Conservation (phyloP, 768 basidiomycete species). For the Suillus decipiens region DNA sequence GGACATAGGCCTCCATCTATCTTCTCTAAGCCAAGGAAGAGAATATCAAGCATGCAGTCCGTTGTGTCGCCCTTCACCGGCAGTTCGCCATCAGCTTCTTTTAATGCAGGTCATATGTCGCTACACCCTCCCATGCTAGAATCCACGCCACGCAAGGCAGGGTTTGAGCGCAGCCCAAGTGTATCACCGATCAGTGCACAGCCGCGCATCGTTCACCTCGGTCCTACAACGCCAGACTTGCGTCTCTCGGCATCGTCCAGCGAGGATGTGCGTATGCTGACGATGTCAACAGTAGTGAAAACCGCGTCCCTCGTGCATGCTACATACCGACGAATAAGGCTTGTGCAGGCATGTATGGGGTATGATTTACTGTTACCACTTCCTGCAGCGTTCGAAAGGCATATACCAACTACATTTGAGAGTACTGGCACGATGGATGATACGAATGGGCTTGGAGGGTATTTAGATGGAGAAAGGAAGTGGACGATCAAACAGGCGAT, state of each 20-base stretch:
- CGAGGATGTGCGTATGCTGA: slow-evolving; percentile 5
- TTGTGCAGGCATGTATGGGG: slow-evolving; percentile 64
- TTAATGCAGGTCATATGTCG: background rate
- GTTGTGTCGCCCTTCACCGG: slow-evolving; percentile 45
- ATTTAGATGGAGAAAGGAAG: slow-evolving; percentile 25
- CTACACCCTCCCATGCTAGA: slow-evolving; percentile 32
- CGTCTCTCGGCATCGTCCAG: slow-evolving; percentile 6
- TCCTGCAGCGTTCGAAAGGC: slow-evolving; percentile 29
- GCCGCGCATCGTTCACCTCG: slow-evolving; percentile 62
- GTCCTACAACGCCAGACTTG: slow-evolving; percentile 41
- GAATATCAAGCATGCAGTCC: slow-evolving; percentile 36
- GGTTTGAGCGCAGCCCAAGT: slow-evolving; percentile 43
- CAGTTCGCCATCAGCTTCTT: slow-evolving; percentile 27
- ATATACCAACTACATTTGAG: background rate
- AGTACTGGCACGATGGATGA: slow-evolving; percentile 8
- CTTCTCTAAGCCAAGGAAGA: slow-evolving; percentile 58
- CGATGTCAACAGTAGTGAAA: slow-evolving; percentile 47
- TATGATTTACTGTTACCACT: slow-evolving; percentile 59
- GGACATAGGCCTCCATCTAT: slow-evolving; percentile 48
- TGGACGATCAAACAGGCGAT: slow-evolving; percentile 61
- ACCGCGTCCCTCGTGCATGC: slow-evolving; percentile 52
- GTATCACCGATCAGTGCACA: slow-evolving; percentile 40
- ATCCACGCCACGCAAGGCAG: slow-evolving; percentile 39
- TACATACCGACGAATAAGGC: slow-evolving; percentile 62
- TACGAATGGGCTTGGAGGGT: slow-evolving; percentile 21